A percentile compares a stretch with the other conserved stretches of the same genome.
Evolutionary conservation across 768 basidiomycete species (phyloP).

Genomic region (Cystoderma amianthinum): DNA sequence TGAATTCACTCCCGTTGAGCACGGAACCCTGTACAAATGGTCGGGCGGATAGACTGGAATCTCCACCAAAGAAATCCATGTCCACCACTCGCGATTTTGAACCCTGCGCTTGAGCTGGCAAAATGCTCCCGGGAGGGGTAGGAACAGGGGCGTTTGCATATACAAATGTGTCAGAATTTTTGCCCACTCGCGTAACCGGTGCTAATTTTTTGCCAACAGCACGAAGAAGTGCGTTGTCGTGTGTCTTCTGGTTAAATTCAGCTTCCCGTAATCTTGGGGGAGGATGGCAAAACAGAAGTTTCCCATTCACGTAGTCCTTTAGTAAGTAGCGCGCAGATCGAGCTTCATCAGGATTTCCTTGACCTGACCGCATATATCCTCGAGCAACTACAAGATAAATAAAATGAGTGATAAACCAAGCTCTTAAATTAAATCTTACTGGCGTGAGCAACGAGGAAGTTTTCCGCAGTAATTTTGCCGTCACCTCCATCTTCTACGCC

Average conservation of each 20-base stretch:
- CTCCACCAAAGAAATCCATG: slow-evolving; percentile 70
- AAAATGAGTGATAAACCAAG: slow-evolving; percentile 2
- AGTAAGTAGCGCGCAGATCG: slow-evolving; percentile 87
- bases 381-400: slow-evolving; percentile 64
- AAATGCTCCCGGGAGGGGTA: slow-evolving; percentile 13
- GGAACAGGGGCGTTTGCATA: slow-evolving; percentile 22
- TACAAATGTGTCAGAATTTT: slow-evolving; percentile 81
- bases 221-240: slow-evolving; percentile 50
- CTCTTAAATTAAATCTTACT: slow-evolving; percentile 48
- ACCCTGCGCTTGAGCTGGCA: slow-evolving; percentile 26
- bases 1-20: slow-evolving; percentile 51
- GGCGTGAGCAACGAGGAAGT: slow-evolving; percentile 85
- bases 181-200: slow-evolving; percentile 78
- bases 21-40: slow-evolving; percentile 60
- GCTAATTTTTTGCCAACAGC: slow-evolving; percentile 81
- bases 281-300: slow-evolving; percentile 84
- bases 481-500: slow-evolving; percentile 81
- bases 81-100: slow-evolving; percentile 69
- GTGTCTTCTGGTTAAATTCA: slow-evolving; percentile 70
- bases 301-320: slow-evolving; percentile 96
- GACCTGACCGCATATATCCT: slow-evolving; percentile 88
- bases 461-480: slow-evolving; percentile 65
- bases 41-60: slow-evolving; percentile 41
- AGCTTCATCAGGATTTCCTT: slow-evolving; percentile 97
- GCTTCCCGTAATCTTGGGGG: slow-evolving; percentile 66